phyloP scores from a whole-genome alignment of 2,329 filamentous ascomycete genomes.

The Talaromyces sp. region DNA sequence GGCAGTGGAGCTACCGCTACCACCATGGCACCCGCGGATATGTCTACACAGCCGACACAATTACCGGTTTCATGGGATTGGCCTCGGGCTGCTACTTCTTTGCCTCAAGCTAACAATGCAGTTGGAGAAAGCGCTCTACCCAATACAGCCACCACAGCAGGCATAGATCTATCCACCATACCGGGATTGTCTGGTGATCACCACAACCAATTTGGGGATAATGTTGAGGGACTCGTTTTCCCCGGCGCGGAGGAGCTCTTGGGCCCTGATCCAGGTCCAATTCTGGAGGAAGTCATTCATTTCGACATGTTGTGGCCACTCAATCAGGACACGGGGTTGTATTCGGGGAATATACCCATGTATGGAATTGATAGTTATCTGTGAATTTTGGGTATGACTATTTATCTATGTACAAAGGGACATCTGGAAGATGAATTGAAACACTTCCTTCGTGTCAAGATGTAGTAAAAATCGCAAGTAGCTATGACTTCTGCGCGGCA shows the following conservation, averaged over 20 bases:
- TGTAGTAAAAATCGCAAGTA: not conserved
- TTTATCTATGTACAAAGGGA: not conserved
- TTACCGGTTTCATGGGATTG: constrained; percentile 17
- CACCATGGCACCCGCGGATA: not conserved
- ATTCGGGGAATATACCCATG: constrained; percentile 20
- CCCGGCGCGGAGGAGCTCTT: constrained; percentile 17
- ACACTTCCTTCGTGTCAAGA: not conserved
- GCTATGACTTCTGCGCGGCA: not conserved
- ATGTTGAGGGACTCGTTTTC: constrained; percentile 20
- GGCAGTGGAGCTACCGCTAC: not conserved
- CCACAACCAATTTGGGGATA: constrained; percentile 14
- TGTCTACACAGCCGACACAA: constrained; percentile 1
- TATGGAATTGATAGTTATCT: constrained; percentile 19
- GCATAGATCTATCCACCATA: not conserved
- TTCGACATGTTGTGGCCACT: constrained; percentile 20
- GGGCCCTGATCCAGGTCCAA: constrained; percentile 16
- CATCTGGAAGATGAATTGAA: not conserved
- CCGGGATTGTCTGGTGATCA: not conserved
- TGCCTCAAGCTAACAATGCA: not conserved
- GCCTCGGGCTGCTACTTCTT: not conserved
- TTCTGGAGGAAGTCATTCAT: constrained; percentile 20
- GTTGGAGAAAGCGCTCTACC: not conserved
- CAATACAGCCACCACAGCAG: not conserved
- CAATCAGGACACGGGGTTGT: constrained; percentile 18
- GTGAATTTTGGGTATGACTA: not conserved